These are phyloP conservation scores for Trypanosoma scelopori DNA, from an alignment of 208 protist species.

Conservation along the genomic window DNA sequence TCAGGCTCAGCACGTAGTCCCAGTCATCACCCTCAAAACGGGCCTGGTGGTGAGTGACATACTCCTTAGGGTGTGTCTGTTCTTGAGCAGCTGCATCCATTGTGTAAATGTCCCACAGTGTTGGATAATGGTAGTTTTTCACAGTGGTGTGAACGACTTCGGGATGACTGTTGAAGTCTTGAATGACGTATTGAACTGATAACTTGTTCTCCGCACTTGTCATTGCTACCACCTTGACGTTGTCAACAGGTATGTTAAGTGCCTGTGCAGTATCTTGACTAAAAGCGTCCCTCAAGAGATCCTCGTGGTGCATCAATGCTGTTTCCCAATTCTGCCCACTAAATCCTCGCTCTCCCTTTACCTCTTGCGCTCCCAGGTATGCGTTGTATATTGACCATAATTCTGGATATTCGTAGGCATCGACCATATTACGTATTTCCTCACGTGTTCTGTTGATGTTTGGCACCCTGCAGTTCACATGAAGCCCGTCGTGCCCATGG, in stretches of 20 bases:
- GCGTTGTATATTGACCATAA: constrained; percentile 53
- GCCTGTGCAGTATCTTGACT: constrained; percentile 41
- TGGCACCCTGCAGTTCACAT: constrained; percentile 40
- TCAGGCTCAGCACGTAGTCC: constrained; percentile 47
- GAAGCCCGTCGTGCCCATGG: constrained; percentile 40
- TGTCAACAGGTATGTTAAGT: constrained; percentile 27
- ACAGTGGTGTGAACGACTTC: constrained; percentile 25
- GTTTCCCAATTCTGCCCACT: constrained; percentile 51
- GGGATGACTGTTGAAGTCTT: constrained; percentile 17
- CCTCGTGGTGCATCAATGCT: constrained; percentile 33
- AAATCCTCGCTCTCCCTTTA: constrained; percentile 44
- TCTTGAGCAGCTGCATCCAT: constrained; percentile 21
- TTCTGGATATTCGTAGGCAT: constrained; percentile 52
- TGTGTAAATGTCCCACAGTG: constrained; percentile 49
- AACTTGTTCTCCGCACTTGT: constrained; percentile 36
- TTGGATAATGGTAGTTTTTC: constrained; percentile 40
- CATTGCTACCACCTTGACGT: constrained; percentile 42
- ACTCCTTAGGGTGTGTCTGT: constrained; percentile 13
- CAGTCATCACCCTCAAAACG: constrained; percentile 79
- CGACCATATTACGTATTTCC: constrained; percentile 41
- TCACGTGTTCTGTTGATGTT: constrained; percentile 31
- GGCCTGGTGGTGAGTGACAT: constrained; percentile 51
- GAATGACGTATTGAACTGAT: constrained; percentile 38
- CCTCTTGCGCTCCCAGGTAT: constrained; percentile 36
- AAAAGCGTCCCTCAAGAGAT: constrained; percentile 51